Evolutionary conservation across 805 yeast species (phyloP).

Genomic region (Brettanomyces sp.): DNA sequence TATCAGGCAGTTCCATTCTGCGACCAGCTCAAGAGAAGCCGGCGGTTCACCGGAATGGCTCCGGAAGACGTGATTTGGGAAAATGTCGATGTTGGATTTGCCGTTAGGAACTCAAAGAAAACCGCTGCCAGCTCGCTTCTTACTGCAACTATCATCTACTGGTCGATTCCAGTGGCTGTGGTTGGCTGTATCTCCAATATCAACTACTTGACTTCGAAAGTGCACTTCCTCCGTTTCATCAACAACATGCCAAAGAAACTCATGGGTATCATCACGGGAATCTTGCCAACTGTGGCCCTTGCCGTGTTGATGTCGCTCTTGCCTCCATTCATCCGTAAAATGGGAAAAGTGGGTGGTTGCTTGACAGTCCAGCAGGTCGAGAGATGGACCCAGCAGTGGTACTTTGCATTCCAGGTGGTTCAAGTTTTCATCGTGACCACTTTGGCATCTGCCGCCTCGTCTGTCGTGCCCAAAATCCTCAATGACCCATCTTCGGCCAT

Average conservation of each 20-base stretch:
- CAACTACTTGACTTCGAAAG: conserved; percentile 56
- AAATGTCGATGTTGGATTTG: conserved; percentile 52
- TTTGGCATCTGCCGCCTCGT: conserved; percentile 72
- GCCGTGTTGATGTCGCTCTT: conserved; percentile 78
- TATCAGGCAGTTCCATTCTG: conserved; percentile 68
- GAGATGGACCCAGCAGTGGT: conserved; percentile 79
- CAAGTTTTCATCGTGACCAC: conserved; percentile 84
- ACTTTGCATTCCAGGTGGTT: conserved; percentile 81
- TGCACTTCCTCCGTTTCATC: conserved; percentile 70
- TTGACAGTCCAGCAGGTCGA: conserved; percentile 68
- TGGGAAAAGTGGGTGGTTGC: conserved; percentile 69
- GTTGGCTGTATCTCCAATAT: conserved; percentile 91
- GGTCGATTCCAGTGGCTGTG: conserved; percentile 97
- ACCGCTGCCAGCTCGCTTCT: conserved; percentile 54
- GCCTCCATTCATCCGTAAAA: conserved; percentile 71
- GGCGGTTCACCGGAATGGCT: conserved; percentile 50
- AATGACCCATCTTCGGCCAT: conserved; percentile 62
- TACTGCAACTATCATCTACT: conserved; percentile 66
- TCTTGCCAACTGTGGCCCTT: conserved; percentile 75
- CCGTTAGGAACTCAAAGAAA: conserved; percentile 47
- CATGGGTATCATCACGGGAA: conserved; percentile 79
- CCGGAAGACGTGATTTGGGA: conserved; percentile 86
- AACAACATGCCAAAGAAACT: conserved; percentile 60
- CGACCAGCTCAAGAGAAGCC: conserved; percentile 33
- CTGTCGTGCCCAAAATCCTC: conserved; percentile 64